Percentiles rank a stretch among this genome's conserved stretches.
phyloP scores from a whole-genome alignment of 2,329 filamentous ascomycete genomes.

The Botrytis fragariae region DNA sequence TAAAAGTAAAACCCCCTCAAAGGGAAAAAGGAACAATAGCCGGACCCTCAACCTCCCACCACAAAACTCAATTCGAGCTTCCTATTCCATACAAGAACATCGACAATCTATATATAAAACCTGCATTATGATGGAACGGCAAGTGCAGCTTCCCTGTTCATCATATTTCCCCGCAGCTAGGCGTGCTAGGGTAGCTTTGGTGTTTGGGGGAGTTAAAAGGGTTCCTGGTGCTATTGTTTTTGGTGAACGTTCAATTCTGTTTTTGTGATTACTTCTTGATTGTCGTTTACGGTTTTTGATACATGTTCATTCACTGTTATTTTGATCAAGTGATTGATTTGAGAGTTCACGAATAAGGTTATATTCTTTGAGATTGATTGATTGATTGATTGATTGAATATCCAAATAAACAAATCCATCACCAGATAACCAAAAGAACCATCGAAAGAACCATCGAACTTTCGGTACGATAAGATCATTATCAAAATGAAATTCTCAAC shows the following conservation, averaged over 20 bases:
- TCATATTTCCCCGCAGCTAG: not conserved
- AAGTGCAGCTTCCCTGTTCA: not conserved
- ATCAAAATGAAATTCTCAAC: slow-evolving; percentile 15
- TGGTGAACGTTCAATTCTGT: not conserved
- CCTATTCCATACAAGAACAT: not conserved
- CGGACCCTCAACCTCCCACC: not conserved
- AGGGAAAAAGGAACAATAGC: not conserved
- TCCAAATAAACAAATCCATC: not conserved
- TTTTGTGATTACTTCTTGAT: not conserved
- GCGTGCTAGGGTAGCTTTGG: not conserved
- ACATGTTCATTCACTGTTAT: not conserved
- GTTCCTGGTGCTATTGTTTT: not conserved
- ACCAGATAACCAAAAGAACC: too few species aligned
- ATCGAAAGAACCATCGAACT: not conserved
- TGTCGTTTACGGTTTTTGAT: not conserved
- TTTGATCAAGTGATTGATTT: not conserved
- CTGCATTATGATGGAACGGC: not conserved
- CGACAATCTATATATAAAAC: not conserved
- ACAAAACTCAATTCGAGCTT: not conserved
- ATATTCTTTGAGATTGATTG: not conserved
- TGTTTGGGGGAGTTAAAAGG: not conserved
- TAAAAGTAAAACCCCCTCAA: not conserved
- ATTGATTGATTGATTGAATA: not conserved
- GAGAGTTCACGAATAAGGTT: accelerated
- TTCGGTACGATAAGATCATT: not conserved